Evolutionary conservation across 306 rosid species (phyloP).

Genomic region (Cyamopsis tetragonoloba): DNA sequence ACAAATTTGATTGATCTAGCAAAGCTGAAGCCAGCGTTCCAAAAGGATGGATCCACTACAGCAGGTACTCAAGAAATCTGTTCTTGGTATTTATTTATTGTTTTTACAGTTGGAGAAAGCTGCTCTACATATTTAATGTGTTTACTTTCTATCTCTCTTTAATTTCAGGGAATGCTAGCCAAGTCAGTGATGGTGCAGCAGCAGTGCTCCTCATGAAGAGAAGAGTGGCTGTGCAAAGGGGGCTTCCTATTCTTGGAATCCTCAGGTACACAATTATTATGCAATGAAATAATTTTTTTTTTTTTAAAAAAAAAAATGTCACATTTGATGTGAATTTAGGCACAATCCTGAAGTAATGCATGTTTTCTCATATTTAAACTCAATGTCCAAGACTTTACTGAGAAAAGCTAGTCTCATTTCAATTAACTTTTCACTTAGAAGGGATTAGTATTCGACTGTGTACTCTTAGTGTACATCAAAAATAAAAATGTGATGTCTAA

Average conservation of each 20-base stretch:
- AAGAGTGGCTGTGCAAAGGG: constrained; percentile 69
- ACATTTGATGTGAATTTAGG: not conserved
- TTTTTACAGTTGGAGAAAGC: constrained; percentile 1
- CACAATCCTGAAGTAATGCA: not conserved
- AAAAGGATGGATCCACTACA: constrained; percentile 74
- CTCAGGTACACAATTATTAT: constrained; percentile 51
- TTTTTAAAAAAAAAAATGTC: not conserved
- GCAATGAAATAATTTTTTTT: not conserved
- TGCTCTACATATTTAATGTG: not conserved
- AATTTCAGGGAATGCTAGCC: constrained; percentile 84
- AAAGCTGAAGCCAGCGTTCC: constrained; percentile 83
- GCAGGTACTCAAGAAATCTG: constrained; percentile 49
- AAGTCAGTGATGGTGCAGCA: constrained; percentile 89
- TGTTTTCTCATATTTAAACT: not conserved
- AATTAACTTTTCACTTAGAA: too few relatives aligned
- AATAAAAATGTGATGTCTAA: too few relatives aligned
- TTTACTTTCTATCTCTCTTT: not conserved
- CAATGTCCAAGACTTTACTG: too few relatives aligned
- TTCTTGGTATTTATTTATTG: not conserved
- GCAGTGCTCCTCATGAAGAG: constrained; percentile 96
- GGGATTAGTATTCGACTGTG: too few relatives aligned
- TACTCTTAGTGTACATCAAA: too few relatives aligned
- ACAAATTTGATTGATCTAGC: constrained; percentile 59
- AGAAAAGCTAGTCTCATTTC: too few relatives aligned
- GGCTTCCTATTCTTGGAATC: constrained; percentile 79